Base-by-base conservation (phyloP, 768 basidiomycete species). In the Pleurotus citrinopileatus region DNA sequence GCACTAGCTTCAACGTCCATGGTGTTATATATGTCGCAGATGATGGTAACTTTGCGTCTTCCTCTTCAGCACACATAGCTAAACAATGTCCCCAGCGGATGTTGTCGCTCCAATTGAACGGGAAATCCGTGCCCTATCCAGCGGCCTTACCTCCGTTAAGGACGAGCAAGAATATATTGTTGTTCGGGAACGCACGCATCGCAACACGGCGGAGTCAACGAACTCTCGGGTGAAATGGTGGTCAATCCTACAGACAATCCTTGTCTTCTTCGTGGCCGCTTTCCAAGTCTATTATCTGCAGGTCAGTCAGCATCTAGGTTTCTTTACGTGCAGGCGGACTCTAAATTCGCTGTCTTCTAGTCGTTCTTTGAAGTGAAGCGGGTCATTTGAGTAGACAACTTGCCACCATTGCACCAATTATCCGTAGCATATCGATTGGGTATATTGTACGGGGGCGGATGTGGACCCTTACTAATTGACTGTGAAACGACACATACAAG, bases 111-210 rank as follows among this genome's bases (percentile, higher is more conserved):
- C 97, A 5, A 92, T 99, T 47, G 97, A 99, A 68, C 85, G 89
- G 54, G 96, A 98, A 78, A 95, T 98, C 58, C 86, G 97, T 20
- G 73, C 81, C 26, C 73, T 99, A 23, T 84, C 91, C 12, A 82
- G 83, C 52, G 93, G 88, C 7, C 73, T 98, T 45, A 81, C 88
- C 53, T 74, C 90, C 8, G 94, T 99, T 60, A 98, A 98, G 73
- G 97, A 99, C 64, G 97, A 99, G 68, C 96, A 98, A 67, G 97
- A 98, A 70, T 99, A 99, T 71, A 94, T 99, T 58, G 90, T 96
- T 27, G 86, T 98, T 25, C 82, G 97, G 46, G 97, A 99, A 70
- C 80, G 81, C 56, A 87, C 87, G 37, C 97, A 99, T 69, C 79
- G 97, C 52, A 92, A 98, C 68, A 99, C 97, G 47, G 88, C 92